Evolutionary conservation across 768 basidiomycete genomes (phyloP).

Genomic region (Pholiota microspora): DNA sequence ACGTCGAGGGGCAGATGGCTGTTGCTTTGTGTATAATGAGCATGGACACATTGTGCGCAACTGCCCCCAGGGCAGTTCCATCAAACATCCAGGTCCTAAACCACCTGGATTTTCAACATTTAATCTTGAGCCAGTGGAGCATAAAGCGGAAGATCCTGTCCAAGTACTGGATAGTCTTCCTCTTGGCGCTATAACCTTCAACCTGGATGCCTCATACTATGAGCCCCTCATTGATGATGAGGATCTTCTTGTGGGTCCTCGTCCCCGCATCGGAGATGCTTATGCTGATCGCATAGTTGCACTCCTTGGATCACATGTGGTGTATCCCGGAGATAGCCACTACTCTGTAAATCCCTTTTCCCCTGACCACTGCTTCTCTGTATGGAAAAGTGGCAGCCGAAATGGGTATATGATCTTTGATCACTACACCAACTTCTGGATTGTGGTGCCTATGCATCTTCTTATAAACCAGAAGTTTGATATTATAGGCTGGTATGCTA

Average conservation of each 20-base stretch:
- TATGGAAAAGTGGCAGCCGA: neutral
- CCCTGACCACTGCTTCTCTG: neutral
- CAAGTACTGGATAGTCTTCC: slow-evolving; percentile 16
- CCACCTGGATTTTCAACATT: too few species aligned
- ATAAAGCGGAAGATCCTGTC: neutral
- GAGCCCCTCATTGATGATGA: too few species aligned
- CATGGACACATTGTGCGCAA: slow-evolving; percentile 5
- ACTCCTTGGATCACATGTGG: too few species aligned
- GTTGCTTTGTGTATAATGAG: slow-evolving; percentile 10
- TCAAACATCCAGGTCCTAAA: neutral
- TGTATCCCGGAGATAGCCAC: too few species aligned
- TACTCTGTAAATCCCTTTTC: neutral
- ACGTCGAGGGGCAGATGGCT: slow-evolving; percentile 12
- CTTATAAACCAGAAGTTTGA: slow-evolving; percentile 2
- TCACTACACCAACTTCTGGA: neutral
- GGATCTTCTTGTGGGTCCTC: too few species aligned
- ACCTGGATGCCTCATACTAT: too few species aligned
- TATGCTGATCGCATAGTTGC: too few species aligned
- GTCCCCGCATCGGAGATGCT: too few species aligned
- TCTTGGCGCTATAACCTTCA: slow-evolving; percentile 8
- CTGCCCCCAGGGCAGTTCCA: slow-evolving; percentile 1
- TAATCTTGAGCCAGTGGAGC: neutral
- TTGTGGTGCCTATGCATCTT: neutral
- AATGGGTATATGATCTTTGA: neutral
- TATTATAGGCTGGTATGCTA: neutral